These are phyloP conservation scores for Blastocystis sp. DNA, from an alignment of 352 stramenopile species.

Conservation along the genomic window DNA sequence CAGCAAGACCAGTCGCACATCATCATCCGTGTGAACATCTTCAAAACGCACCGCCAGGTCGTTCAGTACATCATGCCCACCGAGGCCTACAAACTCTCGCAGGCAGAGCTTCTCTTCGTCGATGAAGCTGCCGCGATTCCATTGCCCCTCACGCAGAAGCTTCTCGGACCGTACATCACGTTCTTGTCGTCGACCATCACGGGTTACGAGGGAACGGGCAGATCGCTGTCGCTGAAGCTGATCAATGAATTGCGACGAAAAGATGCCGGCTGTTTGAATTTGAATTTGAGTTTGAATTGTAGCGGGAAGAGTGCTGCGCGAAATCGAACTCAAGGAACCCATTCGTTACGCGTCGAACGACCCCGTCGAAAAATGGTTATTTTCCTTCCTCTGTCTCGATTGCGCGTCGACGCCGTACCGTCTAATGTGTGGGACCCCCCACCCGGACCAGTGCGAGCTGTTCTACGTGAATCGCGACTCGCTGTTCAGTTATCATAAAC, in stretches of 20 bases:
- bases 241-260: slow-evolving; percentile 94
- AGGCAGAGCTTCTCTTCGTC: slow-evolving; percentile 95
- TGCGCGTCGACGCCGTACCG: slow-evolving; percentile 82
- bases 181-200: slow-evolving; percentile 99
- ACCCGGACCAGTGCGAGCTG: slow-evolving; percentile 93
- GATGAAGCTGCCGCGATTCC: slow-evolving; percentile 99
- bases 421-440: slow-evolving; percentile 89
- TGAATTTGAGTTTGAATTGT: neutral
- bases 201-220: slow-evolving; percentile 98
- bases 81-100: slow-evolving; percentile 92
- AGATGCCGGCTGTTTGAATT: slow-evolving; percentile 76
- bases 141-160: slow-evolving; percentile 92
- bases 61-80: slow-evolving; percentile 94
- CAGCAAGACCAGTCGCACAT: slow-evolving; percentile 76
- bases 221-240: slow-evolving; percentile 96
- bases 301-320: slow-evolving; percentile 81
- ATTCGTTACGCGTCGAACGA: slow-evolving; percentile 95
- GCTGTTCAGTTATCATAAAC: slow-evolving; percentile 98
- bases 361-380: slow-evolving; percentile 95
- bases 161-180: slow-evolving; percentile 94
- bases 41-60: slow-evolving; percentile 92
- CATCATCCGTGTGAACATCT: slow-evolving; percentile 94
- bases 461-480: slow-evolving; percentile 98
- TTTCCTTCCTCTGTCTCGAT: slow-evolving; percentile 94
- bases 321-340: slow-evolving; percentile 93